These are phyloP conservation scores for Deuterostichococcus epilithicus DNA, from an alignment of 139 green algal species.

Conservation along the genomic window DNA sequence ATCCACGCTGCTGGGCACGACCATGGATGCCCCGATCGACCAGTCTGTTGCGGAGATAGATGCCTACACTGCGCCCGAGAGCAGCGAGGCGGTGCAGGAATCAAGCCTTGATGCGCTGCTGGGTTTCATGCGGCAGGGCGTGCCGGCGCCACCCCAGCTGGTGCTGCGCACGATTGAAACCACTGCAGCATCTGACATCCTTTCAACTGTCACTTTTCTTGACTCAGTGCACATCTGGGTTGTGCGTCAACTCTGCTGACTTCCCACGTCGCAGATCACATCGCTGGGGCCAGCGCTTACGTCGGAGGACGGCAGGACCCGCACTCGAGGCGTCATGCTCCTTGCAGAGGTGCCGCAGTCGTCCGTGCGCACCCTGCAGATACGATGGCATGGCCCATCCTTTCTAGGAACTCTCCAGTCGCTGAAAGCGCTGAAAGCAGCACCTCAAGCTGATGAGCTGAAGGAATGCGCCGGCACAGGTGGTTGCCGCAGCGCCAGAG, in stretches of 20 bases:
- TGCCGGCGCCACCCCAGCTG: not conserved
- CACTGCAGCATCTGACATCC: too few species aligned
- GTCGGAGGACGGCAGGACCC: not conserved
- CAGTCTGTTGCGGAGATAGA: not conserved
- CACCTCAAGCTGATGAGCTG: too few species aligned
- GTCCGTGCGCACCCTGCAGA: too few species aligned
- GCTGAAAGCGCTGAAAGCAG: too few species aligned
- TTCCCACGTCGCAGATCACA: not conserved
- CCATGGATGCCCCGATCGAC: not conserved
- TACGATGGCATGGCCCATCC: too few species aligned
- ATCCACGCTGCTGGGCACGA: too few species aligned
- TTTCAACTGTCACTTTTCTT: too few species aligned
- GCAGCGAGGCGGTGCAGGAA: not conserved
- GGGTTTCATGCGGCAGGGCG: not conserved
- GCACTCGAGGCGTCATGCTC: not conserved
- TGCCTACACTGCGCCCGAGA: not conserved
- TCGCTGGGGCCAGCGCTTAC: not conserved
- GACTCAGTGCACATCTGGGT: too few species aligned
- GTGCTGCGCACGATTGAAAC: too few species aligned
- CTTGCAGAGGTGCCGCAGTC: not conserved
- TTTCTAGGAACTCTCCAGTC: too few species aligned
- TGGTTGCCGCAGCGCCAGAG: slow-evolving; percentile 13
- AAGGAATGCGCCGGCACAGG: not conserved
- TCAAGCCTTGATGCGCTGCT: not conserved
- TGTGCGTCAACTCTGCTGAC: too few species aligned